Evolutionary conservation across 805 yeast genomes (phyloP), one percentile per base, ranked within the genome.

Genomic region (Debaryomyces maramus): DNA sequence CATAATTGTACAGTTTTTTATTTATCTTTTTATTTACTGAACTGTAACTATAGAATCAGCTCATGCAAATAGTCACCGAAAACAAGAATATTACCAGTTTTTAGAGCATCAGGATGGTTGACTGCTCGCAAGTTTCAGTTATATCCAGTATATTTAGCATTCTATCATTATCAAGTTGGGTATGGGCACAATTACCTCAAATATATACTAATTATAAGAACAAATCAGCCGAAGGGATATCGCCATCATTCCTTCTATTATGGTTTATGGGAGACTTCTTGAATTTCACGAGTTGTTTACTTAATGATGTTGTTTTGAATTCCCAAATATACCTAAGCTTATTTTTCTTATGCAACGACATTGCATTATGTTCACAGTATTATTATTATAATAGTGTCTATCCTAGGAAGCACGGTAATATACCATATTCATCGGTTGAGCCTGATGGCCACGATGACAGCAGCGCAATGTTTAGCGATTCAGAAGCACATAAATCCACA

Each of bases 161-260:
- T 22, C 37, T 67, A 13, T 79, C 85, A 3, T 61, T 80, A 27
- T 58, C 63, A 5, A 72, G 81, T 43, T 84, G 91, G 90, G 65
- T 83, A 24, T 80, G 83, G 56, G 90, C 90, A 3, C 90, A 83
- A 57, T 53, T 80, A 13, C 90, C 90, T 1, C 91, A 84, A 53
- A 81, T 83, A 9, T 60, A 73, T 41, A 68, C 74, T 50, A 84
- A 83, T 55, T 80, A 80, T 56, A 58, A 63, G 10, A 68, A 68
- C 50, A 75, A 80, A 45, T 75, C 85, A 2, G 85, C 85, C 4
- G 86, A 78, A 14, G 90, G 90, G 3, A 67, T 84, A 16, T 79
- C 87, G 9, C 68, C 77, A 22, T 70, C 72, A 4, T 84, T 84
- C 48, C 69, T 84, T 3, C 45, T 71, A 8, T 73, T 79, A 41